phyloP scores from a whole-genome alignment of 2,329 filamentous ascomycete species.

The Coleophoma eucalyptorum region DNA sequence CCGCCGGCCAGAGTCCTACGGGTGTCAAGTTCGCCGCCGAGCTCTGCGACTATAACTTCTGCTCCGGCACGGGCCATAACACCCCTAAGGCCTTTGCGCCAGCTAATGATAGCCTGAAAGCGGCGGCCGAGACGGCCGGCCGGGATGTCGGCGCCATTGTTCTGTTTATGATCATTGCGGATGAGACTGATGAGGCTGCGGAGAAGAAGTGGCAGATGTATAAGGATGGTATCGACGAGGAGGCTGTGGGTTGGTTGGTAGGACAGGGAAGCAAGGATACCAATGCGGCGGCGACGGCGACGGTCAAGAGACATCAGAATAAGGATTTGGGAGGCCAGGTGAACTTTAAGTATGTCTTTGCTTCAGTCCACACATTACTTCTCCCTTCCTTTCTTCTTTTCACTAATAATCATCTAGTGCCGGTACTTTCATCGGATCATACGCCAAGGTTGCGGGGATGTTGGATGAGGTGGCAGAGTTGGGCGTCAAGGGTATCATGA shows the following conservation, averaged over 20 bases:
- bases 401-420: neutral
- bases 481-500: slow-evolving; percentile 24
- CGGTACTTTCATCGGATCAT: slow-evolving; percentile 21
- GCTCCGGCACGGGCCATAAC: slow-evolving; percentile 21
- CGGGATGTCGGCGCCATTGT: slow-evolving; percentile 24
- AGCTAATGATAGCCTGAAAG: slow-evolving; percentile 20
- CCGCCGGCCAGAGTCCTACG: slow-evolving; percentile 22
- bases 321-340: slow-evolving; percentile 12
- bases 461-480: slow-evolving; percentile 22
- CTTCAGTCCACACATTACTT: too few relatives aligned
- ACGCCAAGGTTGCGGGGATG: slow-evolving; percentile 20
- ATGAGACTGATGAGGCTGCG: slow-evolving; percentile 22
- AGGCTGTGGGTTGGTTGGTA: slow-evolving; percentile 22
- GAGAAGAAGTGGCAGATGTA: slow-evolving; percentile 24
- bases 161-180: slow-evolving; percentile 24
- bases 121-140: slow-evolving; percentile 17
- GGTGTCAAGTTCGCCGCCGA: slow-evolving; percentile 23
- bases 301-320: slow-evolving; percentile 4
- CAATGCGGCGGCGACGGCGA: slow-evolving; percentile 21
- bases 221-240: slow-evolving; percentile 20
- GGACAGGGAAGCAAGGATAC: slow-evolving; percentile 20
- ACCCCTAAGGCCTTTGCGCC: slow-evolving; percentile 19
- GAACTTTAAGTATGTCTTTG: slow-evolving; percentile 14
- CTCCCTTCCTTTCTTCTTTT: too few relatives aligned
- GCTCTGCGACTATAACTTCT: slow-evolving; percentile 25